Evolutionary conservation across 768 basidiomycete species (phyloP), one percentile per base, ranked within the genome.

Genomic region (Dacryopinax primogenitus): DNA sequence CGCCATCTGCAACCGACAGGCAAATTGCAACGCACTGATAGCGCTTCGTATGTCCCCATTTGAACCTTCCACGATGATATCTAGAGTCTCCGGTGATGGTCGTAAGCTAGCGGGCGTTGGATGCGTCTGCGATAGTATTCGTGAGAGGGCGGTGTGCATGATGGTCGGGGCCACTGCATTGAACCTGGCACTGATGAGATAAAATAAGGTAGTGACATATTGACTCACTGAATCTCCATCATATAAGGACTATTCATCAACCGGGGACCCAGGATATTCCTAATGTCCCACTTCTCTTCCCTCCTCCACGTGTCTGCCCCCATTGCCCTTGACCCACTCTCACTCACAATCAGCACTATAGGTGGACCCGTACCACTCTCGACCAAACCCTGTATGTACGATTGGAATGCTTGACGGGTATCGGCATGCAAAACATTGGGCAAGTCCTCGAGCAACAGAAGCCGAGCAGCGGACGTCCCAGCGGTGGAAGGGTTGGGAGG

Each of bases 31-130:
- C 0, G 88, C 86, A 85, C 95, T 98, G 67, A 97, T 83, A 0
- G 94, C 95, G 65, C 88, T 90, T 44, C 96, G 80, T 36, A 99
- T 89, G 71, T 99, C 96, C 0, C 96, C 96, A 70, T 88, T 88
- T 1, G 89, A 81, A 1, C 88, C 83, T 62, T 86, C 84, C 3
- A 93, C 82, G 66, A 97, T 81, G 21, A 85, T 74, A 63, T 95
- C 87, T 0, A 96, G 70, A 0, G 83, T 80, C 3, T 88, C 87
- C 65, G 84, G 84, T 0, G 85, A 78, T 0, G 85, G 85, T 4
- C 9, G 68, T 62, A 33, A 71, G 65, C 23, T 76, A 69, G 63
- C 58, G 2, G 64, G 35, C 12, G 68, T 65, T 7, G 18, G 79
- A 68, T 68, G 82, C 82, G 73, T 87, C 80, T 30, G 68, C 72